Percentiles rank a stretch among this genome's conserved stretches.
These are phyloP conservation scores for Backusella sp. DNA, from an alignment of 192 early-diverging fungal species.

Conservation along the genomic window DNA sequence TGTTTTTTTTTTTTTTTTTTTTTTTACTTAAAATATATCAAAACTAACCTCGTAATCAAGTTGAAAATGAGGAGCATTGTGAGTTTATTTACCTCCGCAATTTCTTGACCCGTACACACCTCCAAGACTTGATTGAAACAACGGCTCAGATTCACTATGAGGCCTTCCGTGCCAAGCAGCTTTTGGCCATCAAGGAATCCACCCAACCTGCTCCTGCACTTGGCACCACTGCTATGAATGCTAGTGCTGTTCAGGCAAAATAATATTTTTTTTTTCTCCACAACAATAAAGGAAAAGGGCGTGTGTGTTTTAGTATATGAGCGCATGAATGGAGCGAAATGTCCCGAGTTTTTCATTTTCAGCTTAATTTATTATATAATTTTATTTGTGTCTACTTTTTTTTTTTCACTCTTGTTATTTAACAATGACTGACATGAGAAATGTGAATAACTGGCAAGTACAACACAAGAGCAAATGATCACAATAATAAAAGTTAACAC, in stretches of 20 bases:
- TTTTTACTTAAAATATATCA: neutral
- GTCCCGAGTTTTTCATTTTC: neutral
- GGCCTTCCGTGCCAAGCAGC: conserved; percentile 82
- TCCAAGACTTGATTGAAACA: conserved; percentile 95
- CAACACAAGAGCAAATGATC: neutral
- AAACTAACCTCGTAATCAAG: conserved; percentile 36
- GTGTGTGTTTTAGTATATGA: neutral
- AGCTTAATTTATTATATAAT: neutral
- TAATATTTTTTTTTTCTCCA: neutral
- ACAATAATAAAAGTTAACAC: neutral
- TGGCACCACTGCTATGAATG: conserved; percentile 11
- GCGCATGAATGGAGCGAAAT: neutral
- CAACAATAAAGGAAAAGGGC: neutral
- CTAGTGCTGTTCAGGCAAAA: conserved; percentile 12
- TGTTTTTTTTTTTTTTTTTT: neutral
- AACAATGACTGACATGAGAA: conserved; percentile 68
- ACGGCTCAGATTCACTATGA: conserved; percentile 95
- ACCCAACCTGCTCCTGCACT: conserved; percentile 37
- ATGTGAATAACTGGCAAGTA: conserved; percentile 60
- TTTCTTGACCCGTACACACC: conserved; percentile 87
- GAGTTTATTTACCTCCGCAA: conserved; percentile 96
- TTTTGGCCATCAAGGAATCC: conserved; percentile 58
- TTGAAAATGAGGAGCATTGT: conserved; percentile 94
- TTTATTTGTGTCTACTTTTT: neutral
- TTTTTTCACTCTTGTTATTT: neutral